Base-by-base conservation (phyloP, 768 basidiomycete species). In the Rhodotorula paludigena region DNA sequence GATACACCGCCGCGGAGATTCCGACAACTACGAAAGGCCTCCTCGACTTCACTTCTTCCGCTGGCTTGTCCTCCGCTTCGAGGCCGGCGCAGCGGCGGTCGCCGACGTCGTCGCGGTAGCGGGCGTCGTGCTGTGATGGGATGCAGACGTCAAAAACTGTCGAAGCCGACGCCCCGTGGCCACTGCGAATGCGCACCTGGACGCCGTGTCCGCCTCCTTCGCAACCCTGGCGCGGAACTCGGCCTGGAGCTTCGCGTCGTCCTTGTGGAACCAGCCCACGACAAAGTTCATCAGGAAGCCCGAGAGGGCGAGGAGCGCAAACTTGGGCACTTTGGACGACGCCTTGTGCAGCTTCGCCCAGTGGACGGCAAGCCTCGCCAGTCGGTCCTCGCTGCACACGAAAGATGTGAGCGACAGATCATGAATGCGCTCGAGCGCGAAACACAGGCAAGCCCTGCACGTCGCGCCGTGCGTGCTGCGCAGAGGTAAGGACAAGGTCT, bases 241-340 rank as follows among this genome's bases (percentile, higher is more conserved):
- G 25, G 23, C 54, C 35, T 30, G 21, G 35, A 39, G 41, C 36
- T 20, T 11, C 1, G n/a, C 47, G 32, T 53, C 49, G 42, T 33
- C 38, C 45, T 57, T 53, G 56, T 62, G 66, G 44, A 62, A 62
- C 60, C 57, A 72, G 2, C 51, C 39, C 8, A 72, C 36, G 33
- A 66, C 64, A 20, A 72, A 55, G 57, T 72, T 72, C 54, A 64
- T 60, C 33, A 72, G 39, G 53, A 68, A 58, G 3, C 71, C 71
- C 8, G 55, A 58, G 39, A 72, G 1, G 8, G 56, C 57, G n/a
- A 72, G 57, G 0, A 68, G 53, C 18, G 61, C 66, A n/a, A 72
- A 58, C 28, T 45, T 58, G 14, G 71, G 71, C 21, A 72, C 41
- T 38, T 68, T 65, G 38, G 52, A 38, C 45, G 67, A 62, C 32